Evolutionary conservation across 2,329 filamentous ascomycete species (phyloP).

Genomic region (Colletotrichum sp.): DNA sequence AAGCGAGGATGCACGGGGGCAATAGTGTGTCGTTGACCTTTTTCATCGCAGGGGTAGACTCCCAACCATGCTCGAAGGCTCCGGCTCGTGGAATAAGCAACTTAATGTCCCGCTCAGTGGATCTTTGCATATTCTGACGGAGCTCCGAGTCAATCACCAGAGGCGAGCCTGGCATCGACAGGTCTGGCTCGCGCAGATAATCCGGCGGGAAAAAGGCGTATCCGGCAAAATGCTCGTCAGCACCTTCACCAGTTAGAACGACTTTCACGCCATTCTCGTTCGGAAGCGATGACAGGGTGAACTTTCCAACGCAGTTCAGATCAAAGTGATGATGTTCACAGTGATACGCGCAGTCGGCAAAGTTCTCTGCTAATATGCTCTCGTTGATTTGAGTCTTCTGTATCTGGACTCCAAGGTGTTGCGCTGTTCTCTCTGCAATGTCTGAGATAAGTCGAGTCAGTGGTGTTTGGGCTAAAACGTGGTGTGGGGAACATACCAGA

Average conservation of each 20-base stretch:
- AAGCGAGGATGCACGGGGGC: not conserved
- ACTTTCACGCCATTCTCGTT: constrained; percentile 54
- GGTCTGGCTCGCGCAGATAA: constrained; percentile 52
- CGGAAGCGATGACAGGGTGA: constrained; percentile 48
- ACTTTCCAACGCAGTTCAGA: constrained; percentile 56
- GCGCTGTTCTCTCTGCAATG: constrained; percentile 16
- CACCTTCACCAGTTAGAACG: constrained; percentile 55
- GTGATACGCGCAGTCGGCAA: constrained; percentile 32
- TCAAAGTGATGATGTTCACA: constrained; percentile 41
- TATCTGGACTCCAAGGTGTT: constrained; percentile 32
- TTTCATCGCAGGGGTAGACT: not conserved
- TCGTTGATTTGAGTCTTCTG: constrained; percentile 29
- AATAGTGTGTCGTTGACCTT: not conserved
- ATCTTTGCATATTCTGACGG: not conserved
- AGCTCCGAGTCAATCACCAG: not conserved
- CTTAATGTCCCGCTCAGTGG: not conserved
- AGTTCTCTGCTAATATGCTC: constrained; percentile 27
- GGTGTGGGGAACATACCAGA: constrained; percentile 32
- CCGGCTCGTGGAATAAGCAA: not conserved
- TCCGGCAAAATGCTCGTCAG: constrained; percentile 59
- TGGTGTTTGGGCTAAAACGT: fast-evolving
- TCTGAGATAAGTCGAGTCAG: not conserved
- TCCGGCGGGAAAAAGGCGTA: constrained; percentile 52
- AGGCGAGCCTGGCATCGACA: constrained; percentile 29
- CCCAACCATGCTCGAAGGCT: constrained; percentile 2